Percentiles rank a stretch among this genome's conserved stretches.
Conservation (phyloP, 805 yeast species). For the Zygosaccharomyces lentus region DNA sequence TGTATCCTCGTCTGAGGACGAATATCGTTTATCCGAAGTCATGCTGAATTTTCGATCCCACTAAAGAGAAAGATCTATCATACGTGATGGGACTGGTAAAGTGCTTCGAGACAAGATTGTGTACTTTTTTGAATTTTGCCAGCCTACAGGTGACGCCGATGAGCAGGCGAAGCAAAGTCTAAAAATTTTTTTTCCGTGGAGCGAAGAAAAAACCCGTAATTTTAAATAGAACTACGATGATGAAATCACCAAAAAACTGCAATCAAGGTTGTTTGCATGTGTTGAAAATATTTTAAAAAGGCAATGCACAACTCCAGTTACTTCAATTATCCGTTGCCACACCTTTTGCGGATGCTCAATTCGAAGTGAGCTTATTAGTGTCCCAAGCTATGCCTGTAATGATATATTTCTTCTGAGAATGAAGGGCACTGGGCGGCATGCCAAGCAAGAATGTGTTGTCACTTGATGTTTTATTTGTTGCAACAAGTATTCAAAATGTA, state of each 20-base stretch:
- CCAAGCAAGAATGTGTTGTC: too few species aligned
- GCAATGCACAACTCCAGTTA: too few species aligned
- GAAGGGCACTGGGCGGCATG: too few species aligned
- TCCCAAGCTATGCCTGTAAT: too few species aligned
- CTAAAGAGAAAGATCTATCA: neutral
- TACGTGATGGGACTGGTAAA: neutral
- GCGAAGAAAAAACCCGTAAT: neutral
- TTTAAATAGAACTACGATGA: neutral
- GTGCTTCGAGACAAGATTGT: neutral
- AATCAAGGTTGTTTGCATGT: too few species aligned
- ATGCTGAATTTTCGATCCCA: neutral
- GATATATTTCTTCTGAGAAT: too few species aligned
- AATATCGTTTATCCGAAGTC: conserved; percentile 11
- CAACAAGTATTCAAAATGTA: too few species aligned
- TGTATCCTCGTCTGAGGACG: conserved; percentile 18
- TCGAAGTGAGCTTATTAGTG: too few species aligned
- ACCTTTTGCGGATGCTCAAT: too few species aligned
- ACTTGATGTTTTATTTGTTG: too few species aligned
- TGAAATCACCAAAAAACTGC: neutral
- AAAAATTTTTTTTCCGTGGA: neutral
- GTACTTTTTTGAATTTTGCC: neutral
- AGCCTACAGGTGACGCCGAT: neutral
- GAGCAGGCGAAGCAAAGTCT: neutral
- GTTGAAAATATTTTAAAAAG: too few species aligned
- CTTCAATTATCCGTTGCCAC: too few species aligned